Evolutionary conservation across 1,284 basidiomycete genomes (phyloP).

Genomic region (Sanghuangporus baumii): DNA sequence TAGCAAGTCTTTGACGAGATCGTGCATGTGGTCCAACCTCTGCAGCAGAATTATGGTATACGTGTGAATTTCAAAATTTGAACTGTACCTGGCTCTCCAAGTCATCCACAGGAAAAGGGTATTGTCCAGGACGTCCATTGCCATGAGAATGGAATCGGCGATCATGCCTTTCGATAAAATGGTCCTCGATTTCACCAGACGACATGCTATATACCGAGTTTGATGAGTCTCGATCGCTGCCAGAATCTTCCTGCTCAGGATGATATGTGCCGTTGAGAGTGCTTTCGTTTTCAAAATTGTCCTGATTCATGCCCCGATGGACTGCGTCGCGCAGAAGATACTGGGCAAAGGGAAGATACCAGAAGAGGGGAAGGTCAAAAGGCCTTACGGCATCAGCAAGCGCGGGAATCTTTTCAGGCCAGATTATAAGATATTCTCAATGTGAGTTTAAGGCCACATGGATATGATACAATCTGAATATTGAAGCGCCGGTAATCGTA

Average conservation of each 20-base stretch:
- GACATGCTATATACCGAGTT: conserved; percentile 36
- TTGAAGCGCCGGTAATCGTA: background rate
- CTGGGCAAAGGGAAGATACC: background rate
- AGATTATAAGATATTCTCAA: background rate
- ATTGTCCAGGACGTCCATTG: conserved; percentile 36
- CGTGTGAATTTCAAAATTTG: conserved; percentile 20
- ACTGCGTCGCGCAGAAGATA: background rate
- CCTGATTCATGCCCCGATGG: background rate
- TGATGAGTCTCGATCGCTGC: conserved; percentile 36
- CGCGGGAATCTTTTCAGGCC: background rate
- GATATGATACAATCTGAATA: background rate
- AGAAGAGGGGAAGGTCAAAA: background rate
- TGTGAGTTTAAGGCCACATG: background rate
- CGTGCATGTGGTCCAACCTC: conserved; percentile 26
- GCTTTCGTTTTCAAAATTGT: background rate
- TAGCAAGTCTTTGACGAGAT: conserved; percentile 41
- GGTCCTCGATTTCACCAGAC: conserved; percentile 46
- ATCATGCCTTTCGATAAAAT: conserved; percentile 49
- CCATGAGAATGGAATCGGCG: conserved; percentile 63
- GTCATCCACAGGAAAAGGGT: conserved; percentile 63
- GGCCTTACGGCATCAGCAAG: background rate
- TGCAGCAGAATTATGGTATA: background rate
- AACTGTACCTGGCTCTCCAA: conserved; percentile 49
- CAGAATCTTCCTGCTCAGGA: conserved; percentile 26
- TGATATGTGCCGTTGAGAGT: background rate